Evolutionary conservation across 148 eudicot genomes (phyloP).

Genomic region (Bassia scoparia): DNA sequence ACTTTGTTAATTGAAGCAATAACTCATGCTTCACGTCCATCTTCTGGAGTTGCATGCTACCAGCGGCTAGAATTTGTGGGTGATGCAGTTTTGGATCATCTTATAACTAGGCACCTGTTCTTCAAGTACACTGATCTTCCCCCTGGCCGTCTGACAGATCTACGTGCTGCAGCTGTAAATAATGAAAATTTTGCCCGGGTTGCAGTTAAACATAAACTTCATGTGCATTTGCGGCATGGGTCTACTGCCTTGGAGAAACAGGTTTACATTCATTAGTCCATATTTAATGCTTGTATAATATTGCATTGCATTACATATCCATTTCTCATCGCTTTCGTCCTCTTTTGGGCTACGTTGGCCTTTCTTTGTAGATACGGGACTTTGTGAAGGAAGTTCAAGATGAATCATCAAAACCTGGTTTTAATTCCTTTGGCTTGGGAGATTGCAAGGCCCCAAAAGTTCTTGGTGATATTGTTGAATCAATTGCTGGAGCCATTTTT

Average conservation of each 20-base stretch:
- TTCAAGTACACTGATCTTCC: constrained; percentile 90
- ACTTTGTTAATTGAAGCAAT: constrained; percentile 80
- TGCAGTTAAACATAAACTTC: constrained; percentile 87
- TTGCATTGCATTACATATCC: not conserved
- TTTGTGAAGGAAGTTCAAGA: constrained; percentile 84
- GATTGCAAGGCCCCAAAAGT: constrained; percentile 99
- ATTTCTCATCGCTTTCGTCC: not conserved
- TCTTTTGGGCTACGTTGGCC: not conserved
- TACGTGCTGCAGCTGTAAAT: constrained; percentile 99
- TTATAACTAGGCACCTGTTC: constrained; percentile 86
- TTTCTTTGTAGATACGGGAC: constrained; percentile 60
- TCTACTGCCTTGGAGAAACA: constrained; percentile 95
- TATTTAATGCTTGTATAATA: not conserved
- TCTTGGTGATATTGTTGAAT: constrained; percentile 94
- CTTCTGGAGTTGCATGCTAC: constrained; percentile 95
- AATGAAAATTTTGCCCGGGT: constrained; percentile 98
- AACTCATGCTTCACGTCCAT: constrained; percentile 99
- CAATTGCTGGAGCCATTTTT: constrained; percentile 94
- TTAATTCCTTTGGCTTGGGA: constrained; percentile 91
- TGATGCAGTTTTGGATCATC: constrained; percentile 97
- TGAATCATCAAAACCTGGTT: constrained; percentile 66
- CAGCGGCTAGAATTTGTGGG: constrained; percentile 98
- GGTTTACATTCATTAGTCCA: constrained; percentile 34
- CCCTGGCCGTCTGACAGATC: constrained; percentile 93
- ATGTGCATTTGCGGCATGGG: constrained; percentile 86